Conservation (phyloP, 805 yeast species). For the Kuraishia piskuri region DNA sequence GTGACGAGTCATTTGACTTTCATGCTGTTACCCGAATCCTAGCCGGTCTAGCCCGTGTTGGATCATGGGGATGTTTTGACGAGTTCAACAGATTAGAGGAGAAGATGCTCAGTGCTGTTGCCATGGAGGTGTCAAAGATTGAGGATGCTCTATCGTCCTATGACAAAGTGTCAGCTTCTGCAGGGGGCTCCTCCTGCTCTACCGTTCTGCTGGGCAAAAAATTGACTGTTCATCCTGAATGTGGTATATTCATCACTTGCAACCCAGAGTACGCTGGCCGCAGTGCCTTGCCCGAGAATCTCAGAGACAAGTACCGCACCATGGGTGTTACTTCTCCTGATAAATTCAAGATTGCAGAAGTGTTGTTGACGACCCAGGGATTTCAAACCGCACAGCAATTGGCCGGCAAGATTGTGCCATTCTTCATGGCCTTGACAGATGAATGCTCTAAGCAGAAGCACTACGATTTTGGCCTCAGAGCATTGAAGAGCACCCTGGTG, state of each 20-base stretch:
- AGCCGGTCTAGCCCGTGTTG: conserved; percentile 71
- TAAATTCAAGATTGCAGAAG: conserved; percentile 55
- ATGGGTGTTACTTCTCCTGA: conserved; percentile 74
- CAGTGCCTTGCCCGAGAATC: conserved; percentile 73
- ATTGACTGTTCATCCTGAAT: conserved; percentile 30
- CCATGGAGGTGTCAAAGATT: conserved; percentile 69
- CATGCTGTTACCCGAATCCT: conserved; percentile 71
- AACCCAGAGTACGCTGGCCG: conserved; percentile 88
- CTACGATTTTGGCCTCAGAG: conserved; percentile 86
- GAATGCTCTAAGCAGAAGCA: conserved; percentile 50
- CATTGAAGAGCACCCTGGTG: conserved; percentile 59
- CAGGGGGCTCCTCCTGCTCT: conserved; percentile 8
- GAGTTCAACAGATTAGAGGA: conserved; percentile 80
- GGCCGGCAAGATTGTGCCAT: conserved; percentile 41
- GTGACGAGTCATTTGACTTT: conserved; percentile 85
- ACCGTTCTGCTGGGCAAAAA: conserved; percentile 35
- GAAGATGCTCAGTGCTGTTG: conserved; percentile 71
- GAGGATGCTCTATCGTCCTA: conserved; percentile 38
- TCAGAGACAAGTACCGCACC: conserved; percentile 69
- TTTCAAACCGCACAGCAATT: conserved; percentile 38
- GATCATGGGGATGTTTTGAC: conserved; percentile 95
- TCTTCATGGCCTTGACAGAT: conserved; percentile 38
- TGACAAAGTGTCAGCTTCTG: conserved; percentile 9
- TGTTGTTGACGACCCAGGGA: conserved; percentile 66
- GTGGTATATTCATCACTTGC: conserved; percentile 84